Evolutionary conservation across 108 stramenopile genomes (phyloP), one percentile per base, ranked within the genome.

Genomic region (Cyclotella kingstonii): DNA sequence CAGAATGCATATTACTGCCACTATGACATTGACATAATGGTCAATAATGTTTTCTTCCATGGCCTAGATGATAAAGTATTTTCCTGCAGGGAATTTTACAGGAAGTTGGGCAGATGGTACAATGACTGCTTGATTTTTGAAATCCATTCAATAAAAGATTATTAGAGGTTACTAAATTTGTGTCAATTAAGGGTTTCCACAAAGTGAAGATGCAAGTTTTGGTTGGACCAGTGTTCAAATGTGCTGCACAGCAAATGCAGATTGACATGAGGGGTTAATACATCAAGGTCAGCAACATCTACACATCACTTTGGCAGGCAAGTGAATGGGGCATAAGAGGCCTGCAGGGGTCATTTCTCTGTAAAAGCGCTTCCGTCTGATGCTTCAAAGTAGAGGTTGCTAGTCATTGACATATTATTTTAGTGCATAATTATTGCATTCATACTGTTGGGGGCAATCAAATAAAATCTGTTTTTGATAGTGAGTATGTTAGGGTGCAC

Each of bases 1-100:
- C 59, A 60, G 36, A 57, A 57, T 57, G 15, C 21, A 42, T 57
- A 39, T 39, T 41, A 40, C 56, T 57, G 38, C 28, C 39, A 39
- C 9, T 57, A 57, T 57, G 38, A 57, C 41, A 40, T 36, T 57
- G 56, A 57, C 40, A 57, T 26, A 11, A 47, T 47, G 45, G 45
- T 47, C 14, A 47, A 47, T 26, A 47, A 47, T 19, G 45, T 47
- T 25, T 57, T 57, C 2, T 34, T 28, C 21, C 39, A 21, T 56
- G 35, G 55, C 7, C 56, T 39, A 10, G 18, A 57, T 23, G 56
- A 22, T 8, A 57, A 57, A 41, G 38, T 57, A 40, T 42, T 57
- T 30, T 41, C 27, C 12, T 57, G 19, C 56, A 31, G 22, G 23
- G 8, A 22, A 57, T 17, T 53, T 19, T 38, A 31, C 38, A 35